phyloP scores from a whole-genome alignment of 2,329 filamentous ascomycete species.

The Pyrenophora graminea region DNA sequence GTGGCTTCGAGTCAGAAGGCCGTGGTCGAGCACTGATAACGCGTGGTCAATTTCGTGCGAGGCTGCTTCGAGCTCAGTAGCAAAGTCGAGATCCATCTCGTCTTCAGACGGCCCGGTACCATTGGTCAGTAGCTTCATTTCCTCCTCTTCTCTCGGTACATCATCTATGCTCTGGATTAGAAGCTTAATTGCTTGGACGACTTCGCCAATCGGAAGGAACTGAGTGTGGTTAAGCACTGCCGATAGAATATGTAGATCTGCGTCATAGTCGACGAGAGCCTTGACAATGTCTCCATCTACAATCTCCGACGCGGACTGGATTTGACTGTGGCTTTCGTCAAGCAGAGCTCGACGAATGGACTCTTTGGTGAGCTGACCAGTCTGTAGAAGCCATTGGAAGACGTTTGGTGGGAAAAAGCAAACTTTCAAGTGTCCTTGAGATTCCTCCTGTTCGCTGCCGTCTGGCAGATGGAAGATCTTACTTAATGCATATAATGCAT shows the following conservation, averaged over 20 bases:
- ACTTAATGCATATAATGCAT: constrained; percentile 61
- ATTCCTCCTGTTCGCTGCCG: constrained; percentile 7
- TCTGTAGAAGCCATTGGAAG: constrained; percentile 64
- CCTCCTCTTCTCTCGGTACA: constrained; percentile 29
- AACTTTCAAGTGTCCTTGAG: constrained; percentile 41
- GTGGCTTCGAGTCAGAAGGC: constrained; percentile 64
- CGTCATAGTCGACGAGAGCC: constrained; percentile 67
- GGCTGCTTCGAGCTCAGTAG: constrained; percentile 46
- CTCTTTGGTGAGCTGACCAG: constrained; percentile 54
- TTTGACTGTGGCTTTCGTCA: constrained; percentile 44
- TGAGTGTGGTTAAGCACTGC: constrained; percentile 66
- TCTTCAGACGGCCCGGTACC: constrained; percentile 28
- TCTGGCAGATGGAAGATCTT: constrained; percentile 51
- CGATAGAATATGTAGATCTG: constrained; percentile 68
- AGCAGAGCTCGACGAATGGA: constrained; percentile 51
- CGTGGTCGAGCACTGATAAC: constrained; percentile 68
- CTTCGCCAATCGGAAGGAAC: constrained; percentile 67
- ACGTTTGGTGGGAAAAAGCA: constrained; percentile 55
- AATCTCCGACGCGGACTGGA: constrained; percentile 52
- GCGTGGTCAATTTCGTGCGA: constrained; percentile 67
- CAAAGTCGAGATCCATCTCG: constrained; percentile 43
- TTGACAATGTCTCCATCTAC: constrained; percentile 65
- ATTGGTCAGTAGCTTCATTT: constrained; percentile 49
- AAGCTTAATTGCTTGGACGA: constrained; percentile 67
- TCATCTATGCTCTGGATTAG: constrained; percentile 71